Evolutionary conservation across 1,284 basidiomycete genomes (phyloP), one percentile per base, ranked within the genome.

Genomic region (Marasmius fiardii): DNA sequence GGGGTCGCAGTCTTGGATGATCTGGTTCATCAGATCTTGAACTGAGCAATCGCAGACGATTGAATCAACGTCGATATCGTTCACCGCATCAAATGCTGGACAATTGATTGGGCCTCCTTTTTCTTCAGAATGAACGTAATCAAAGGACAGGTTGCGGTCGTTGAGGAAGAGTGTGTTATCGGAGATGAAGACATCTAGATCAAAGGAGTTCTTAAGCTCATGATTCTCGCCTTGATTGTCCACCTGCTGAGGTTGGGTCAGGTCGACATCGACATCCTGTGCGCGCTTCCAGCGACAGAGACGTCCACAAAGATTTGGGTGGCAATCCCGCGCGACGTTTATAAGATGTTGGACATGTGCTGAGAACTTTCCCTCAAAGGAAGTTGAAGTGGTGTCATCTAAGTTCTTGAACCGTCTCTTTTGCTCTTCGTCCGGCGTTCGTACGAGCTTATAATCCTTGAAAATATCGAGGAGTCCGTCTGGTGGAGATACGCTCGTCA

Each of bases 61-160:
- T 4, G 23, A 26, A 8, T n/a, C 12, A 20, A 18, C 12, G 14
- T 49, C 28, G 28, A 14, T 16, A n/a, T 31, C 47, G 23, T 10
- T 31, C 14, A 10, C 12, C 2, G 26, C 4, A 20, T 31, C 26
- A 7, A 37, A 41, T 39, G n/a, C 35, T 14, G 51, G 51, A 26
- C 51, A 52, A 18, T 11, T 48, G 1, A 11, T 34, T 1, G 45
- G 26, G 10, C 23, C 45, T 8, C 45, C 45, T 31, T 48, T 52
- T n/a, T 11, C 51, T 7, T 39, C 51, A 21, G 35, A 52, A 41
- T 52, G 51, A 52, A 52, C 35, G 7, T 21, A 34, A 11, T 52
- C n/a, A 7, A 43, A 24, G 18, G 51, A 52, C 4, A 52, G 41
- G 23, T 52, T 52, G 4, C 51, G 51, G 26, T 52, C 35, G 28